Conservation (phyloP, 139 green algal genomes). For the Nannochloris sp. region DNA sequence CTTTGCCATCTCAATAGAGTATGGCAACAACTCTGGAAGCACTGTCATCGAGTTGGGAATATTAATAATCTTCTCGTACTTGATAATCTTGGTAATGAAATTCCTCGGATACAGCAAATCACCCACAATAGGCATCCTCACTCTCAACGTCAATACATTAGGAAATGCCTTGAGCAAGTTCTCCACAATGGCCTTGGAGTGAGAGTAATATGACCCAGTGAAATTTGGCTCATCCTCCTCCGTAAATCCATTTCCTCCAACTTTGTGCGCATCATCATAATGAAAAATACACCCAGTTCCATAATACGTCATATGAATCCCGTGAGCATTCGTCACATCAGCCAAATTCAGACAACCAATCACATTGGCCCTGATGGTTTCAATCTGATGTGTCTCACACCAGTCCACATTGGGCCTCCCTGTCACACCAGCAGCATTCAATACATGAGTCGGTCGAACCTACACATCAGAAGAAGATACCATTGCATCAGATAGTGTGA, state of each 20-base stretch:
- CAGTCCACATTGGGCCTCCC: conserved; percentile 96
- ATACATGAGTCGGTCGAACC: conserved; percentile 89
- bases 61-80: conserved; percentile 70
- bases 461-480: conserved; percentile 13
- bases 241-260: conserved; percentile 76
- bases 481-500: background rate
- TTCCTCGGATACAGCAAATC: conserved; percentile 88
- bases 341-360: conserved; percentile 89
- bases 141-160: conserved; percentile 86
- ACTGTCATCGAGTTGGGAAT: conserved; percentile 98
- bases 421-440: conserved; percentile 91
- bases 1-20: conserved; percentile 84
- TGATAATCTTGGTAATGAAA: conserved; percentile 99
- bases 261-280: conserved; percentile 85
- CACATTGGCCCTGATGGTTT: conserved; percentile 91
- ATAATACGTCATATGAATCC: conserved; percentile 92
- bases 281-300: conserved; percentile 97
- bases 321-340: conserved; percentile 52
- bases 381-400: conserved; percentile 93
- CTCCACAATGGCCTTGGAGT: conserved; percentile 92
- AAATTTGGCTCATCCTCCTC: conserved; percentile 94
- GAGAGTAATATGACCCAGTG: conserved; percentile 92
- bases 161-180: conserved; percentile 77
- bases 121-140: conserved; percentile 93
- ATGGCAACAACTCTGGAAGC: conserved; percentile 88